A percentile compares a stretch with the other conserved stretches of the same genome.
These are phyloP conservation scores for Prunus kanzakura DNA, from an alignment of 306 rosid genomes.

Conservation along the genomic window DNA sequence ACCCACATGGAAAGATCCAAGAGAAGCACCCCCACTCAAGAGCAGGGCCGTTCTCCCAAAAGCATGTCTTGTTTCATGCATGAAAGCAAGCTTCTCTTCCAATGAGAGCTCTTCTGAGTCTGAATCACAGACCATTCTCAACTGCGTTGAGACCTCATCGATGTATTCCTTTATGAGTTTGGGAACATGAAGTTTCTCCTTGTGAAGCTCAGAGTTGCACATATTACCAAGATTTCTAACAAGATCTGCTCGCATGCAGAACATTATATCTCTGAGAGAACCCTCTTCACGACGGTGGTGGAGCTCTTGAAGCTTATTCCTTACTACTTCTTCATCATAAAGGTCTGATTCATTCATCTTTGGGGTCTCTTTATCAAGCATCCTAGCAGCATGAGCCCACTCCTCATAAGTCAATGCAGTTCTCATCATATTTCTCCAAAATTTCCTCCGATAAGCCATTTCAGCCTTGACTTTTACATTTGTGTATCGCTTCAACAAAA, in stretches of 20 bases:
- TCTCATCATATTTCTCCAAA: constrained; percentile 97
- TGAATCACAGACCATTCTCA: constrained; percentile 88
- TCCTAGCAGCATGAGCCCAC: constrained; percentile 99
- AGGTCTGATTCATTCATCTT: constrained; percentile 81
- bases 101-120: constrained; percentile 77
- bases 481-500: constrained; percentile 75
- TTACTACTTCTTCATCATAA: constrained; percentile 77
- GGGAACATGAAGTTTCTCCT: constrained; percentile 86
- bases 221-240: constrained; percentile 84
- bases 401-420: constrained; percentile 90
- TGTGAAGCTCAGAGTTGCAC: constrained; percentile 93
- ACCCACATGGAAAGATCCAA: constrained; percentile 88
- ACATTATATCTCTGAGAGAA: constrained; percentile 76
- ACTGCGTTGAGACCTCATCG: constrained; percentile 78
- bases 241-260: constrained; percentile 96
- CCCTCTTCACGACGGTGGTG: constrained; percentile 77
- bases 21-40: constrained; percentile 98
- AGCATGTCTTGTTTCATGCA: constrained; percentile 96
- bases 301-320: constrained; percentile 89
- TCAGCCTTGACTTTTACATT: constrained; percentile 77
- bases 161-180: constrained; percentile 85
- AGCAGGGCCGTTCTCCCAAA: constrained; percentile 96
- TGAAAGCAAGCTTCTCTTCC: constrained; percentile 86
- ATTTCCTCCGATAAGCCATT: constrained; percentile 88
- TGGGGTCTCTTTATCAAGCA: constrained; percentile 90